Conservation (phyloP, 108 stramenopile species). For the Pseudonitzschia multistriata region DNA sequence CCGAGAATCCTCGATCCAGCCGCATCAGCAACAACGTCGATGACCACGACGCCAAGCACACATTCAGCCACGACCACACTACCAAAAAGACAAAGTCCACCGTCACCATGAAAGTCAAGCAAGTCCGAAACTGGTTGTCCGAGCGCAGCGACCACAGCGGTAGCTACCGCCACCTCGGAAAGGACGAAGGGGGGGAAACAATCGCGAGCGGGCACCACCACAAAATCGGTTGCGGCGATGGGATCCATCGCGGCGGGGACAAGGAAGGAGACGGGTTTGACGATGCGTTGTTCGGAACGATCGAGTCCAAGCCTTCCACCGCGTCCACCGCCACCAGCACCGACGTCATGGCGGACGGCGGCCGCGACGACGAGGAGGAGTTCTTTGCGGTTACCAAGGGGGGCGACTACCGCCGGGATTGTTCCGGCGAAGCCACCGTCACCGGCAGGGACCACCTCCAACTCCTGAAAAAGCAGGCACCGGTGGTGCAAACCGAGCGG, state of each 20-base stretch:
- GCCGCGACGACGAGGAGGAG: neutral
- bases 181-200: neutral
- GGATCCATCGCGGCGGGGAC: neutral
- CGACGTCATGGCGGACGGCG: neutral
- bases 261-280: neutral
- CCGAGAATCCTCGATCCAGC: neutral
- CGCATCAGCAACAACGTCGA: neutral
- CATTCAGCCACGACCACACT: no score
- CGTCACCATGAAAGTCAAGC: constrained; percentile 33
- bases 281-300: constrained; percentile 1
- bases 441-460: constrained; percentile 1
- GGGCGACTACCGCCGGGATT: neutral
- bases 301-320: constrained; percentile 8
- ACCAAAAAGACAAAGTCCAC: neutral
- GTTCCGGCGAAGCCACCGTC: neutral
- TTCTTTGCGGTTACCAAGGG: neutral
- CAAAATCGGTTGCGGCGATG: neutral
- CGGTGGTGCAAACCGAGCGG: neutral
- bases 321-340: constrained; percentile 20
- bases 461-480: constrained; percentile 8
- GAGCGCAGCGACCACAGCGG: constrained; percentile 22
- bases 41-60: neutral
- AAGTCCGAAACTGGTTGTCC: constrained; percentile 31
- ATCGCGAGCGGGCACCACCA: neutral
- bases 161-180: neutral